Percentiles rank a stretch among this genome's conserved stretches.
phyloP scores from a whole-genome alignment of 2,329 filamentous ascomycete species.

The Phyllosticta citrichinensis region DNA sequence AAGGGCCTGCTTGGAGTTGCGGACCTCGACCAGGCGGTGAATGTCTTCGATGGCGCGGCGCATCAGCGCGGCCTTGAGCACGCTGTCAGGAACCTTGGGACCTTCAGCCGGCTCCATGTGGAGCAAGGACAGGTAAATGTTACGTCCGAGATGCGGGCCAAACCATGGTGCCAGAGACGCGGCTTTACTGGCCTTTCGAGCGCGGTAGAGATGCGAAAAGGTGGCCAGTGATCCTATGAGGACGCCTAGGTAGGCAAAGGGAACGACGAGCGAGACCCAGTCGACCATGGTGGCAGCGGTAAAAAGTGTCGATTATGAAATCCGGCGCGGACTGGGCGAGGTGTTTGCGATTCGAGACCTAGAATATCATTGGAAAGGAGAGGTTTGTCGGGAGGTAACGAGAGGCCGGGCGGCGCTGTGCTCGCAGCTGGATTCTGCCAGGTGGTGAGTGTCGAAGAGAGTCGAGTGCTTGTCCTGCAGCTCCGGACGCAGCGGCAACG shows the following conservation, averaged over 20 bases:
- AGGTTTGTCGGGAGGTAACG: neutral
- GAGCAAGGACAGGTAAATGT: constrained; percentile 87
- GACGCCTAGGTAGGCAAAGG: constrained; percentile 80
- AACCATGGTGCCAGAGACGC: constrained; percentile 93
- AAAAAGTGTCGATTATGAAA: neutral
- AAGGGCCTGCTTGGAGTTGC: constrained; percentile 79
- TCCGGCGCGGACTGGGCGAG: neutral
- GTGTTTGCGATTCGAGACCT: neutral
- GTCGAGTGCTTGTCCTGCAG: no score
- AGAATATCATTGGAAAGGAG: constrained; percentile 2
- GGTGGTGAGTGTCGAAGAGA: neutral
- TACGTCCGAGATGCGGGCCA: constrained; percentile 76
- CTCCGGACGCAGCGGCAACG: neutral
- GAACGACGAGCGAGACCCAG: constrained; percentile 78
- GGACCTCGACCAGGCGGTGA: constrained; percentile 77
- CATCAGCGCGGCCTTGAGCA: constrained; percentile 80
- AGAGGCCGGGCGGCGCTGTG: constrained; percentile 3
- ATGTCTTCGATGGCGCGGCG: constrained; percentile 89
- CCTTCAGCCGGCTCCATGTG: constrained; percentile 61
- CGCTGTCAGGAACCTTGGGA: constrained; percentile 64
- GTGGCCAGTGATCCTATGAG: constrained; percentile 81
- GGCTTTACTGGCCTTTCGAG: constrained; percentile 71
- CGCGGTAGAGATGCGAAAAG: constrained; percentile 87
- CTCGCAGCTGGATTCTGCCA: neutral
- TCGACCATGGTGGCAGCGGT: constrained; percentile 43